Evolutionary conservation across 306 rosid species (phyloP).

Genomic region (Senna tora): DNA sequence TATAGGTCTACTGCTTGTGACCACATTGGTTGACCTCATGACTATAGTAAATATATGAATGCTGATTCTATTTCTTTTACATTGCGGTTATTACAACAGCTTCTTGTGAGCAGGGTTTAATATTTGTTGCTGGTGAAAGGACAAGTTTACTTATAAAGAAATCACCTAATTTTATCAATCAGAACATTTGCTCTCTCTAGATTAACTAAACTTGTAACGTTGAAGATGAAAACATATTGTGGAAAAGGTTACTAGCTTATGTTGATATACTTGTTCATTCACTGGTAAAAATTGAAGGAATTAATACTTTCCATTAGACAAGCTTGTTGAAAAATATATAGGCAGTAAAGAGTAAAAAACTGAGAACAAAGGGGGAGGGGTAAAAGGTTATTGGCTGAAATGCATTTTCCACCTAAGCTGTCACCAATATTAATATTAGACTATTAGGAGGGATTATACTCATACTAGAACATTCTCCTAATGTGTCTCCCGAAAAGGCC

Average conservation of each 20-base stretch:
- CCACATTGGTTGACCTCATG: conserved; percentile 2
- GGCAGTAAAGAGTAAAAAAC: not conserved
- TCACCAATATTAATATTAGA: not conserved
- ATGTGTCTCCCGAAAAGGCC: not conserved
- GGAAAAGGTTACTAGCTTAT: not conserved
- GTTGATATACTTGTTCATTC: conserved; percentile 13
- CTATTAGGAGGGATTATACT: not conserved
- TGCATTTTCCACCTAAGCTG: not conserved
- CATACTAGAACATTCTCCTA: not conserved
- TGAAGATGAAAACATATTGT: not conserved
- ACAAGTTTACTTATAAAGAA: conserved; percentile 1
- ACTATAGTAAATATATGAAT: conserved; percentile 6
- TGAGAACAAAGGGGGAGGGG: not conserved
- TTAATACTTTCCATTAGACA: conserved; percentile 22
- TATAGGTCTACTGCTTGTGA: not conserved
- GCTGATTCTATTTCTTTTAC: conserved; percentile 30
- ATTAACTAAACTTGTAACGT: conserved; percentile 19
- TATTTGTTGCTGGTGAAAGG: conserved; percentile 16
- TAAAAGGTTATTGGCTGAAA: not conserved
- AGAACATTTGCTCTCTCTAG: not conserved
- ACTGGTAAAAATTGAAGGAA: conserved; percentile 2
- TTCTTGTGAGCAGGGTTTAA: conserved; percentile 13
- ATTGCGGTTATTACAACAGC: conserved; percentile 9
- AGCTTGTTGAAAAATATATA: not conserved
- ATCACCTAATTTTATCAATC: no score